phyloP scores from a whole-genome alignment of 371 early-diverging fungal genomes.

The Scutellospora calospora region DNA sequence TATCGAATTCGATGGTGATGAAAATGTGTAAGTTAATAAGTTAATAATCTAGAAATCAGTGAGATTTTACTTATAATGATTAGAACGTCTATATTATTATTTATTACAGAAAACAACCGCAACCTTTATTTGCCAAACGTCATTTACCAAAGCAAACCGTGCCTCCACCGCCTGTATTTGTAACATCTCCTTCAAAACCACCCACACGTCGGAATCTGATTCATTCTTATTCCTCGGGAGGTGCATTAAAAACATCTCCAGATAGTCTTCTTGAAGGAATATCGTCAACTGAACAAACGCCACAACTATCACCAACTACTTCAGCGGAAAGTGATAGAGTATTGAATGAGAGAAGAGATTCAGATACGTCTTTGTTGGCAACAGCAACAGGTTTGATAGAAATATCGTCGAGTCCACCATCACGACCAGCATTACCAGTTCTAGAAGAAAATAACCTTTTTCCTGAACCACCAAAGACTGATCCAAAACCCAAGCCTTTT shows the following conservation, averaged over 20 bases:
- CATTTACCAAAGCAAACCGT: constrained; percentile 16
- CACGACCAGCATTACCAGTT: not conserved
- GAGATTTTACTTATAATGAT: not conserved
- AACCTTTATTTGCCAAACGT: constrained; percentile 30
- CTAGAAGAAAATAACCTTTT: constrained; percentile 34
- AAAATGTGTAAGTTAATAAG: constrained; percentile 49
- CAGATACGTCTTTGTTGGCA: constrained; percentile 33
- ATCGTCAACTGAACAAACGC: constrained; percentile 43
- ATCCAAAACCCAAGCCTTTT: constrained; percentile 46
- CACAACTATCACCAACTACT: constrained; percentile 38
- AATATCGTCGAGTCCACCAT: constrained; percentile 29
- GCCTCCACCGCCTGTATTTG: constrained; percentile 40
- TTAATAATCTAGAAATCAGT: not conserved
- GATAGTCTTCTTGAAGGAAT: constrained; percentile 35
- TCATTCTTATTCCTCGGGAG: constrained; percentile 29
- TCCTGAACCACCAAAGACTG: constrained; percentile 34
- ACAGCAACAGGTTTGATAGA: not conserved
- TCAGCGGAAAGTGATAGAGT: constrained; percentile 38
- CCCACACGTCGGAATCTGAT: constrained; percentile 19
- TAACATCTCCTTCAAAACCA: constrained; percentile 43
- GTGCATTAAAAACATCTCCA: constrained; percentile 41
- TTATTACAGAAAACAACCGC: not conserved
- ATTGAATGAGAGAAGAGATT: constrained; percentile 29
- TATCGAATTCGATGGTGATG: constrained; percentile 65
- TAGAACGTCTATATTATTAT: not conserved